These are phyloP conservation scores for Saccharomyces eubayanus DNA, from an alignment of 805 yeast genomes.

Conservation along the genomic window DNA sequence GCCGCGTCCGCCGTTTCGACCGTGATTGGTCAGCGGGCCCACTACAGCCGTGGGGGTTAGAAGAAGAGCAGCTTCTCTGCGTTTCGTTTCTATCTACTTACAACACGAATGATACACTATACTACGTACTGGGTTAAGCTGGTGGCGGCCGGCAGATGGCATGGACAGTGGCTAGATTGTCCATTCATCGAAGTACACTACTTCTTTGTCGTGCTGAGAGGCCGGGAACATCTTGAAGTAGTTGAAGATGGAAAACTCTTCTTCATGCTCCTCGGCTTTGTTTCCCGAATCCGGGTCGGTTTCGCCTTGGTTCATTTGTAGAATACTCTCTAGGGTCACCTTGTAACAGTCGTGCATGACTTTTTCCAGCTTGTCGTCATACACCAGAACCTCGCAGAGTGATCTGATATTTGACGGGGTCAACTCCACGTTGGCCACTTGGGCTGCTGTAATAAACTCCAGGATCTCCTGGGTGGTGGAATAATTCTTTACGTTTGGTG, in stretches of 20 bases:
- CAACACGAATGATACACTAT: background rate
- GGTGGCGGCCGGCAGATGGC: background rate
- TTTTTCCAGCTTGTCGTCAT: conserved; percentile 76
- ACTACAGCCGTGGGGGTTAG: background rate
- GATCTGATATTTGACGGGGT: conserved; percentile 65
- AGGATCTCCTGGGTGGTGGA: conserved; percentile 69
- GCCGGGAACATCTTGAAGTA: conserved; percentile 35
- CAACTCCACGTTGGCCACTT: conserved; percentile 76
- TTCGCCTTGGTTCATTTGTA: conserved; percentile 49
- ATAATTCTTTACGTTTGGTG: conserved; percentile 51
- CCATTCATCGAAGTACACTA: conserved; percentile 45
- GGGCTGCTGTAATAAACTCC: conserved; percentile 61
- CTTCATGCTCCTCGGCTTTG: conserved; percentile 13
- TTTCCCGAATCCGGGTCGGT: background rate
- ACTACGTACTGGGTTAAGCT: background rate
- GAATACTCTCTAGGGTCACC: conserved; percentile 76
- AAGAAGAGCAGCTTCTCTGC: background rate
- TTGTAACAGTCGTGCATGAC: conserved; percentile 55
- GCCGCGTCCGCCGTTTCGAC: background rate
- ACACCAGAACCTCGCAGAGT: conserved; percentile 78
- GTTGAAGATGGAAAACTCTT: conserved; percentile 37
- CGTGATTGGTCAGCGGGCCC: background rate
- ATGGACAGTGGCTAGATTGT: conserved; percentile 18
- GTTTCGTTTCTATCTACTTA: background rate
- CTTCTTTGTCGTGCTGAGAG: conserved; percentile 34